Base-by-base conservation (phyloP, 2,329 filamentous ascomycete species). In the Anthostomella pinea region DNA sequence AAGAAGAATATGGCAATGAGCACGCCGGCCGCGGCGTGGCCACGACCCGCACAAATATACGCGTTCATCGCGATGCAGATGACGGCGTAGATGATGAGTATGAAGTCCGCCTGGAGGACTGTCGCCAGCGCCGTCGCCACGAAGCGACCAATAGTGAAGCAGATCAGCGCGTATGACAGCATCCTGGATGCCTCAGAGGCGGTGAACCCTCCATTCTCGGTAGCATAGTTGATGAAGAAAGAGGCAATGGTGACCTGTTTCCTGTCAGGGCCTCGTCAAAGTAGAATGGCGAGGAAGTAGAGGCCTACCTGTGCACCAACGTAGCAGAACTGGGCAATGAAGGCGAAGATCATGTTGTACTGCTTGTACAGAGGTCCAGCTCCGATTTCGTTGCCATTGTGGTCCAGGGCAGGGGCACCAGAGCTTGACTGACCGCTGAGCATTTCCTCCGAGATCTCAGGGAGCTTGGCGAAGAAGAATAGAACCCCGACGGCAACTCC, bases 81-180 rank as follows among this genome's bases (percentile, higher is more conserved):
- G 30, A 76, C 83, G 3, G 80, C 80, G 54, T 86, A 87, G 25
- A 67, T 63, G 38, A 77, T 64, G 38, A 76, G 75, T 38, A 68
- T 64, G 43, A 72, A 77, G 49, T 39, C 35, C 14, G 39, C 17
- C 25, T 81, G 35, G 30, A 42, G 30, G 8, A 38, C 21, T 16
- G 35, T 42, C 13, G 30, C 31, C 3, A 42, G 24, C 6, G 16
- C 39, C 10, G 35, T 42, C 14, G 20, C 84, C 4, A 68, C 60
- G 56, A 89, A 87, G 3, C 85, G 77, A 6, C 85, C 85, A 2
- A 85, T 52, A 1, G 84, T 78, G 49, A 88, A 88, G 9, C 73
- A 70, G 5, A 78, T 82, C 54, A 88, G 82, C 0, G 83, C 84
- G 2, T 83, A 81, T 6, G 83, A 82, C 17, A 87, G 76, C 48